phyloP scores from a whole-genome alignment of 1,139 yeast genomes.

The Sugiyamaella sp. region DNA sequence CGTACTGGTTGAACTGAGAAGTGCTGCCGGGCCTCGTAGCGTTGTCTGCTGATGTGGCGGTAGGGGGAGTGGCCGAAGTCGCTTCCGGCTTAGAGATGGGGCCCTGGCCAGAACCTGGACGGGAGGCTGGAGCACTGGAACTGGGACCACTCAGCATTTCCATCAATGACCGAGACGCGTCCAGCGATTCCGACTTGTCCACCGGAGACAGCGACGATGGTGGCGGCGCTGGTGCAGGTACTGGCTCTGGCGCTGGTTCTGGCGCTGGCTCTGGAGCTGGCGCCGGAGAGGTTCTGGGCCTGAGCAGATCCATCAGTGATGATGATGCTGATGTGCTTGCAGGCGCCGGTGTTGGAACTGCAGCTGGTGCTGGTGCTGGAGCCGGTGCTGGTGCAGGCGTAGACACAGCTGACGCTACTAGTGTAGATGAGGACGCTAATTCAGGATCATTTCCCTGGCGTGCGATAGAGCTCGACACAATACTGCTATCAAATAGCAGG shows the following conservation, averaged over 20 bases:
- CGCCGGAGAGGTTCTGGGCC: slow-evolving; percentile 2
- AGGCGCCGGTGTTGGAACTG: not conserved
- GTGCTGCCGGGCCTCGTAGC: not conserved
- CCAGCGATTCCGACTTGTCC: not conserved
- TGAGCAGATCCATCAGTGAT: slow-evolving; percentile 17
- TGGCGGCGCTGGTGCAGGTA: too few relatives aligned
- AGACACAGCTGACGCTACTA: too few relatives aligned
- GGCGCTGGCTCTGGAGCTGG: not conserved
- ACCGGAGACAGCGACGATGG: not conserved
- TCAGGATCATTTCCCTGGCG: not conserved
- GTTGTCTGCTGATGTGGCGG: not conserved
- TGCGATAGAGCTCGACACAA: not conserved
- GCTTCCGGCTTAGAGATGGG: not conserved
- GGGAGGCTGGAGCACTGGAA: not conserved
- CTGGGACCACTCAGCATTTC: slow-evolving; percentile 1
- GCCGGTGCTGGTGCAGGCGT: not conserved
- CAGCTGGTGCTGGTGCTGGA: not conserved
- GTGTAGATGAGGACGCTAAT: not conserved
- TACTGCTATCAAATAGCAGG: not conserved
- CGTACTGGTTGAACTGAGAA: not conserved
- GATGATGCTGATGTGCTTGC: slow-evolving; percentile 1
- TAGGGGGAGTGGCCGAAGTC: not conserved
- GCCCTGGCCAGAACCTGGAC: not conserved
- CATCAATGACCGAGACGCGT: slow-evolving; percentile 12
- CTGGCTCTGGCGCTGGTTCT: not conserved